Conservation (phyloP, 2,329 filamentous ascomycete genomes). For the Fusarium illudens region DNA sequence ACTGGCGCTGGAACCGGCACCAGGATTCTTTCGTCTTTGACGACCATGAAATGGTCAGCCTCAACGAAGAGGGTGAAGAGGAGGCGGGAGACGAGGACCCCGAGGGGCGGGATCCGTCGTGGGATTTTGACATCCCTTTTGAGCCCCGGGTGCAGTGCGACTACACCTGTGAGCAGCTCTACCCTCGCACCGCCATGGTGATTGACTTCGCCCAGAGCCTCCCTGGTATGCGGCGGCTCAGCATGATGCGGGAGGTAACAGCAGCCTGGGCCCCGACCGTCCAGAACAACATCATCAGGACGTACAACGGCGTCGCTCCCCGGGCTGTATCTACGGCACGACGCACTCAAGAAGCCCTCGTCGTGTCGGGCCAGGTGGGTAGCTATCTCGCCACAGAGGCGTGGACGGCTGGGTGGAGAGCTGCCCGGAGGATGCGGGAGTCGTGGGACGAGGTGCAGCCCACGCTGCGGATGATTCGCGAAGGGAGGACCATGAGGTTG, state of each 20-base stretch:
- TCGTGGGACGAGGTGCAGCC: neutral
- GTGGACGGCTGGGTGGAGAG: neutral
- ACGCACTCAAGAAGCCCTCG: conserved; percentile 4
- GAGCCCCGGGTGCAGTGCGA: neutral
- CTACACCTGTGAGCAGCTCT: conserved; percentile 1
- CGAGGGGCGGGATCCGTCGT: conserved; percentile 1
- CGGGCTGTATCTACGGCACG: neutral
- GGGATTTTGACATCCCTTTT: conserved; percentile 14
- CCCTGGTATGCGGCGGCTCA: neutral
- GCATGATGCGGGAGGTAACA: neutral
- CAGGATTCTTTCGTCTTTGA: neutral
- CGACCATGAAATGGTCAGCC: neutral
- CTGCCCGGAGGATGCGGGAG: conserved; percentile 7
- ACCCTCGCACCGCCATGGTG: neutral
- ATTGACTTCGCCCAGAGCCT: neutral
- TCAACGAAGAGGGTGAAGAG: conserved; percentile 5
- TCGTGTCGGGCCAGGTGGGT: conserved; percentile 1
- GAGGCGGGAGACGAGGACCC: neutral
- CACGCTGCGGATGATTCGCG: neutral
- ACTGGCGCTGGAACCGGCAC: neutral
- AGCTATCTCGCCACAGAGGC: conserved; percentile 6
- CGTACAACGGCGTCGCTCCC: conserved; percentile 12
- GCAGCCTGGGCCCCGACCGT: neutral
- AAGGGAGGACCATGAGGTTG: neutral
- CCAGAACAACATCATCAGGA: conserved; percentile 2